Conservation (phyloP, 176 grass and related monocot species). For the Rhynchospora breviuscula region DNA sequence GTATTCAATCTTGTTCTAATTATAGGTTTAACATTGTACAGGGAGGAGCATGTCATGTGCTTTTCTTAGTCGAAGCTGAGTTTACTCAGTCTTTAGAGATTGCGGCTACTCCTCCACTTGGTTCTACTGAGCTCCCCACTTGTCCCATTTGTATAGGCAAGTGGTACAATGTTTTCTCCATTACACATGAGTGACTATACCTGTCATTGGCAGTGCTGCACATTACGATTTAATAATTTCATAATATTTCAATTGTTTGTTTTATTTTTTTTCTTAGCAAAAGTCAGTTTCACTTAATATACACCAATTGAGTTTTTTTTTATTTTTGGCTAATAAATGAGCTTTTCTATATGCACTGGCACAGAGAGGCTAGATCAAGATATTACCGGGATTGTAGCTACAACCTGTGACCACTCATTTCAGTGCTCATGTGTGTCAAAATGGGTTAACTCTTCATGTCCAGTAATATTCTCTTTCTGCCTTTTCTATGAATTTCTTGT, state of each 20-base stretch:
- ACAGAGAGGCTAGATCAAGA: constrained; percentile 96
- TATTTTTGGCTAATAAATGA: neutral
- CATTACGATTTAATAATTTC: constrained; percentile 7
- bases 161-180: constrained; percentile 2
- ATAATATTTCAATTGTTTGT: neutral
- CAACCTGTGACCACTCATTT: constrained; percentile 97
- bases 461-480: constrained; percentile 40
- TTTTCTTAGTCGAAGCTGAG: constrained; percentile 64
- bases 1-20: neutral
- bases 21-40: constrained; percentile 21
- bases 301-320: neutral
- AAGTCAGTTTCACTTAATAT: neutral
- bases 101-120: constrained; percentile 46
- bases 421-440: constrained; percentile 84
- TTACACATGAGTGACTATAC: neutral
- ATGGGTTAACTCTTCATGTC: constrained; percentile 86
- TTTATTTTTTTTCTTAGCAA: neutral
- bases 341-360: constrained; percentile 26
- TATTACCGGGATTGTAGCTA: constrained; percentile 85
- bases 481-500: neutral
- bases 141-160: constrained; percentile 95
- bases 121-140: constrained; percentile 68
- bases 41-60: constrained; percentile 87
- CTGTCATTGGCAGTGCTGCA: neutral
- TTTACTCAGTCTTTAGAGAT: constrained; percentile 57